These are phyloP conservation scores for Coemansia nantahalensis DNA, from an alignment of 192 early-diverging fungal species.

Conservation along the genomic window DNA sequence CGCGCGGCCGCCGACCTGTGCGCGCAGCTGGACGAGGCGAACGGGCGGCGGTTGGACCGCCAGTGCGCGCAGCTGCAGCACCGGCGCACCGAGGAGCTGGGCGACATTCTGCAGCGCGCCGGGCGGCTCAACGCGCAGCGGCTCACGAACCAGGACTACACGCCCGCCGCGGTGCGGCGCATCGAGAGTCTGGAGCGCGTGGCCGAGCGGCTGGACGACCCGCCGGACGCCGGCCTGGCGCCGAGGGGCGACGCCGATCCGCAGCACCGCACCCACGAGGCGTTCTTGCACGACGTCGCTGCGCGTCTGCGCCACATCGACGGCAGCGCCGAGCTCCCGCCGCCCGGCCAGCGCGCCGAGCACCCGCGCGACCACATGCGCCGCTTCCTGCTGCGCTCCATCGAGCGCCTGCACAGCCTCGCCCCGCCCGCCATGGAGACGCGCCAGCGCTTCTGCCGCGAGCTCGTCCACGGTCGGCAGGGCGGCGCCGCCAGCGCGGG, in stretches of 20 bases:
- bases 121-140: constrained; percentile 21
- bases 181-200: constrained; percentile 25
- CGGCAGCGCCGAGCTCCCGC: not conserved
- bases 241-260: constrained; percentile 4
- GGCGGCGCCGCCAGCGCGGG: not conserved
- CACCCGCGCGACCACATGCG: constrained; percentile 43
- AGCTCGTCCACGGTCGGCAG: not conserved
- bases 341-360: not conserved
- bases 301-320: constrained; percentile 12
- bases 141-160: constrained; percentile 40
- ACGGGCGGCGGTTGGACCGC: constrained; percentile 25
- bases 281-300: constrained; percentile 26
- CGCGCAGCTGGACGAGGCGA: constrained; percentile 29
- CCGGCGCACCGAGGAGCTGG: constrained; percentile 14
- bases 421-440: constrained; percentile 6
- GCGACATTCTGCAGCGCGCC: constrained; percentile 35
- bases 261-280: constrained; percentile 11
- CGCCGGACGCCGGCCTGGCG: not conserved
- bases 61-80: constrained; percentile 24
- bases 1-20: constrained; percentile 22
- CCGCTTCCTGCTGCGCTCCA: constrained; percentile 16
- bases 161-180: constrained; percentile 13
- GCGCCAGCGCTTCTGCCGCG: constrained; percentile 12
- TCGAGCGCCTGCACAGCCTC: constrained; percentile 18
- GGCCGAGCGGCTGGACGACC: constrained; percentile 1